phyloP scores from a whole-genome alignment of 495 filamentous ascomycete genomes.

The Aspergillus biplanus region DNA sequence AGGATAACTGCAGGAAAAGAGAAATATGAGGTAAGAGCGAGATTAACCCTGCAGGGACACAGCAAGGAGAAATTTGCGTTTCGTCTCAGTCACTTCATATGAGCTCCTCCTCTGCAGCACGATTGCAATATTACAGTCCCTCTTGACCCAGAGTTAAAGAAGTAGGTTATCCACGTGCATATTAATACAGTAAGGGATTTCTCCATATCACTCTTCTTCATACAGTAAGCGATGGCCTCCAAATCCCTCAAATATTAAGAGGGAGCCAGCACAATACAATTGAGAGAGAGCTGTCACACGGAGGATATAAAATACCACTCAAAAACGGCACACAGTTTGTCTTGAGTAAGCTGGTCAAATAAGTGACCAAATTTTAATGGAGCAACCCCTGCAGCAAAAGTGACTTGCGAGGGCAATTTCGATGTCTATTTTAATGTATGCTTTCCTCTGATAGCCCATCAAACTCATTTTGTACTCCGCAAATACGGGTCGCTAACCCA shows the following conservation, averaged over 20 bases:
- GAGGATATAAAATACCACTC: too few species aligned
- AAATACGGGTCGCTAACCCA: slow-evolving; percentile 21
- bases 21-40: background rate
- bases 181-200: background rate
- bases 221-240: too few species aligned
- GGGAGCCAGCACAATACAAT: too few species aligned
- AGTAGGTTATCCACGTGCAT: background rate
- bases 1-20: slow-evolving; percentile 26
- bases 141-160: too few species aligned
- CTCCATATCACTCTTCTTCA: background rate
- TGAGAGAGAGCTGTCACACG: too few species aligned
- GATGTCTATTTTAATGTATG: background rate
- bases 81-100: background rate
- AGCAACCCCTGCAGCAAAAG: background rate
- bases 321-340: too few species aligned
- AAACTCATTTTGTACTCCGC: slow-evolving; percentile 6
- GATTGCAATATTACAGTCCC: too few species aligned
- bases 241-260: too few species aligned
- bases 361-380: background rate
- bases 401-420: background rate
- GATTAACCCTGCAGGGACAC: slow-evolving; percentile 24
- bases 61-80: slow-evolving; percentile 20
- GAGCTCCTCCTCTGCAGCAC: too few species aligned
- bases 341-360: too few species aligned
- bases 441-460: background rate